Percentiles rank a stretch among this genome's conserved stretches.
Evolutionary conservation across 2,329 filamentous ascomycete species (phyloP).

Genomic region (Knoxdaviesia capensis): DNA sequence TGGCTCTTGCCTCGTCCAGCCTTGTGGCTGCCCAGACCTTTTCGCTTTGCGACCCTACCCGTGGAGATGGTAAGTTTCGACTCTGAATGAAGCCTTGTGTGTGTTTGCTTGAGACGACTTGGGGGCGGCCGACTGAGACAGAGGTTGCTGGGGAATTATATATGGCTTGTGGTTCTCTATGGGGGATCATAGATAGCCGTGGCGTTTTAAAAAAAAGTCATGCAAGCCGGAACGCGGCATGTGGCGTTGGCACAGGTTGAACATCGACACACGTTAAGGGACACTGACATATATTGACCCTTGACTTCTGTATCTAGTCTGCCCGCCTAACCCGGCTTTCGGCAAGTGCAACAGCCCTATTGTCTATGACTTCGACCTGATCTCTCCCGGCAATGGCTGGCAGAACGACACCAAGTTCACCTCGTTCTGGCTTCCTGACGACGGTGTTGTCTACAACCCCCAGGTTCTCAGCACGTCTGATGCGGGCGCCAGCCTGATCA

Average conservation of each 20-base stretch:
- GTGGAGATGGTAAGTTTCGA: slow-evolving; percentile 5
- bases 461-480: slow-evolving; percentile 10
- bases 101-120: neutral
- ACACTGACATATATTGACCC: neutral
- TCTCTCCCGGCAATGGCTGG: slow-evolving; percentile 20
- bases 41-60: slow-evolving; percentile 29
- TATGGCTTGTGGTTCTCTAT: too few species aligned
- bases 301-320: slow-evolving; percentile 13
- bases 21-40: slow-evolving; percentile 34
- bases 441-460: slow-evolving; percentile 11
- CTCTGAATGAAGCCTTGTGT: neutral
- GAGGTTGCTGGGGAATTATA: too few species aligned
- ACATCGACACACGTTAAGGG: neutral
- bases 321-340: slow-evolving; percentile 45
- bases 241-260: neutral
- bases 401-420: slow-evolving; percentile 6
- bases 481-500: slow-evolving; percentile 23
- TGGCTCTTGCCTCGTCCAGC: slow-evolving; percentile 21
- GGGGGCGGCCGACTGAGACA: neutral
- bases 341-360: slow-evolving; percentile 19
- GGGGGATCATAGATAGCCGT: neutral
- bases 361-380: slow-evolving; percentile 42
- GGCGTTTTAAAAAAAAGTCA: neutral
- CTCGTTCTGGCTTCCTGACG: slow-evolving; percentile 13
- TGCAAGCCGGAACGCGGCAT: neutral